phyloP scores from a whole-genome alignment of 2,329 filamentous ascomycete species.

The Penicillium glabrum region DNA sequence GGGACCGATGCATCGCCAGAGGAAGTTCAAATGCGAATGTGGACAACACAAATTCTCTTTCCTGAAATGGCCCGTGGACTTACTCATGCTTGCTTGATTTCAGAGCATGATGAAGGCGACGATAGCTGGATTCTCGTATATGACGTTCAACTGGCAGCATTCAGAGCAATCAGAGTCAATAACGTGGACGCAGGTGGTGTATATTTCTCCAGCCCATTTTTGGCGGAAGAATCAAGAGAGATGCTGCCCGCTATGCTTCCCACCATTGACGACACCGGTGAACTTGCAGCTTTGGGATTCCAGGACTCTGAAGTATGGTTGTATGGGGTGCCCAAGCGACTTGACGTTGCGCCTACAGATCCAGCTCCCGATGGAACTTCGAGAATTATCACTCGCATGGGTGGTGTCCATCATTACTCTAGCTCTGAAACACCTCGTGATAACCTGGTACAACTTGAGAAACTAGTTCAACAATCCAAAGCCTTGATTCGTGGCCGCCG shows the following conservation, averaged over 20 bases:
- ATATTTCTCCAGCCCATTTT: constrained; percentile 70
- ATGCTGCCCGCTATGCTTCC: constrained; percentile 69
- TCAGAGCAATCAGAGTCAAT: constrained; percentile 73
- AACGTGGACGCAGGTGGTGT: constrained; percentile 74
- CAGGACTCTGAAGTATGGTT: constrained; percentile 72
- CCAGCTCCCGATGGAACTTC: constrained; percentile 5
- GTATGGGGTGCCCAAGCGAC: constrained; percentile 73
- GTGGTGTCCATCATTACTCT: constrained; percentile 17
- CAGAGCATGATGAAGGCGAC: constrained; percentile 53
- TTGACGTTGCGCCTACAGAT: constrained; percentile 56
- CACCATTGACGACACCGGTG: constrained; percentile 66
- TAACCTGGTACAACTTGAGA: constrained; percentile 32
- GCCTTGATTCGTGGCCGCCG: constrained; percentile 68
- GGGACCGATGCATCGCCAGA: constrained; percentile 50
- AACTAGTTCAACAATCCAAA: constrained; percentile 54
- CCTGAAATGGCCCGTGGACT: constrained; percentile 78
- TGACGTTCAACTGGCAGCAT: constrained; percentile 73
- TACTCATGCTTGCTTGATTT: constrained; percentile 71
- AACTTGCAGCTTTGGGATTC: constrained; percentile 73
- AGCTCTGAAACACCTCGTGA: constrained; percentile 16
- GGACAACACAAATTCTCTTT: constrained; percentile 84
- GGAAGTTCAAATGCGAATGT: constrained; percentile 70
- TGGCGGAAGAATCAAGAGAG: constrained; percentile 51
- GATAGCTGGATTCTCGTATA: constrained; percentile 77
- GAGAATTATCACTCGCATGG: constrained; percentile 10